Percentiles rank a stretch among this genome's conserved stretches.
Conservation (phyloP, 129 eudicot genomes). For the Lactuca saligna region DNA sequence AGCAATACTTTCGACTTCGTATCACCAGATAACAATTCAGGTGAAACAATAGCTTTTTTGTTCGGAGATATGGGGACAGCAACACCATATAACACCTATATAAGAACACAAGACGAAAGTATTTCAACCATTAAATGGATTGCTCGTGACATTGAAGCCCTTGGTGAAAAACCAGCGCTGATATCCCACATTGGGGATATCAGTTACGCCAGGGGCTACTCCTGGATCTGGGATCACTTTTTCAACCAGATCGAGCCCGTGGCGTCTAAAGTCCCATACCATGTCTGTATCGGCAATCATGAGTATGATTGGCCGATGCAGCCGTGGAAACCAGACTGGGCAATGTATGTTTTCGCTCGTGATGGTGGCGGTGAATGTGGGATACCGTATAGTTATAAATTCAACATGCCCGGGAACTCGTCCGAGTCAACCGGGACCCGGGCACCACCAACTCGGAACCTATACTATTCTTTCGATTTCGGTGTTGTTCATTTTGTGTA, state of each 20-base stretch:
- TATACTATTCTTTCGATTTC: conserved; percentile 79
- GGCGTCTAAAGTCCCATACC: conserved; percentile 86
- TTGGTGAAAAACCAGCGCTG: conserved; percentile 80
- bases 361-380: conserved; percentile 99
- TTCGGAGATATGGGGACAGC: conserved; percentile 99
- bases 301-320: conserved; percentile 98
- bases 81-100: conserved; percentile 74
- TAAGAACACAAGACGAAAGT: conserved; percentile 84
- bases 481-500: conserved; percentile 90
- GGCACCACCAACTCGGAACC: conserved; percentile 83
- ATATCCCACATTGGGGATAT: conserved; percentile 96
- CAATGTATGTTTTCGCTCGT: conserved; percentile 45
- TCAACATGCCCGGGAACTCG: conserved; percentile 97
- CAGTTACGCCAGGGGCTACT: conserved; percentile 93
- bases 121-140: conserved; percentile 83
- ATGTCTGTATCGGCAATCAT: conserved; percentile 96
- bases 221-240: conserved; percentile 97
- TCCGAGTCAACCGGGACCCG: conserved; percentile 63
- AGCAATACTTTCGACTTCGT: conserved; percentile 66
- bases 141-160: conserved; percentile 72
- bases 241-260: conserved; percentile 87
- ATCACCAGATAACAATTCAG: conserved; percentile 53
- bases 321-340: conserved; percentile 99
- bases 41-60: conserved; percentile 79
- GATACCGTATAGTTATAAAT: conserved; percentile 85